phyloP scores from a whole-genome alignment of 345 rosid genomes.

The Syzygium grande region DNA sequence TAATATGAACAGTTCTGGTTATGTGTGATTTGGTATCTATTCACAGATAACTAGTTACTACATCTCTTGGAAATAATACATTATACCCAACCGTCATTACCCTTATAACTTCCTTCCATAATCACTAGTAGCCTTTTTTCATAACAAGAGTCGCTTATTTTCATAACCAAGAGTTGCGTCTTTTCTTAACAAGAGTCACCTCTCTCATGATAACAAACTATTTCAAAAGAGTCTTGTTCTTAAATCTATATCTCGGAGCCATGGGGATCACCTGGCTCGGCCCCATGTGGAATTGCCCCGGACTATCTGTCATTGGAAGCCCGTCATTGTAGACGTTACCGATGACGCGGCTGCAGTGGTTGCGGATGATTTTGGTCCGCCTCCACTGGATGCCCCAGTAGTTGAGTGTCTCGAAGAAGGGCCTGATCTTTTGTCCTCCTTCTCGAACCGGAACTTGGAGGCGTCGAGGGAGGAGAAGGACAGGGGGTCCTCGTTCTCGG shows the following conservation, averaged over 20 bases:
- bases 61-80: too few relatives aligned
- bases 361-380: conserved; percentile 69
- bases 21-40: too few relatives aligned
- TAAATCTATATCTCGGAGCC: conserved; percentile 69
- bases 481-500: conserved; percentile 76
- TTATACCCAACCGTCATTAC: too few relatives aligned
- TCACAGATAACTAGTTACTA: too few relatives aligned
- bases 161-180: too few relatives aligned
- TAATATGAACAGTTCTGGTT: too few relatives aligned
- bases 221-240: conserved; percentile 28
- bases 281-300: conserved; percentile 71
- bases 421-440: conserved; percentile 82
- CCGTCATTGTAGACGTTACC: conserved; percentile 85
- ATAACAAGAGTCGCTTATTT: too few relatives aligned
- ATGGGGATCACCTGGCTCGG: conserved; percentile 84
- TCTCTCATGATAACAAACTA: too few relatives aligned
- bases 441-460: conserved; percentile 58
- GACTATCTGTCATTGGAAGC: conserved; percentile 51
- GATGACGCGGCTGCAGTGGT: conserved; percentile 41
- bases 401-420: conserved; percentile 74
- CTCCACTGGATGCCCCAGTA: conserved; percentile 85
- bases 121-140: too few relatives aligned
- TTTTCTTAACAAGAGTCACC: too few relatives aligned
- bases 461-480: conserved; percentile 69
- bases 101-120: too few relatives aligned